These are phyloP conservation scores for Magnaporthiopsis rhizophila DNA, from an alignment of 2,329 filamentous ascomycete genomes.

Conservation along the genomic window DNA sequence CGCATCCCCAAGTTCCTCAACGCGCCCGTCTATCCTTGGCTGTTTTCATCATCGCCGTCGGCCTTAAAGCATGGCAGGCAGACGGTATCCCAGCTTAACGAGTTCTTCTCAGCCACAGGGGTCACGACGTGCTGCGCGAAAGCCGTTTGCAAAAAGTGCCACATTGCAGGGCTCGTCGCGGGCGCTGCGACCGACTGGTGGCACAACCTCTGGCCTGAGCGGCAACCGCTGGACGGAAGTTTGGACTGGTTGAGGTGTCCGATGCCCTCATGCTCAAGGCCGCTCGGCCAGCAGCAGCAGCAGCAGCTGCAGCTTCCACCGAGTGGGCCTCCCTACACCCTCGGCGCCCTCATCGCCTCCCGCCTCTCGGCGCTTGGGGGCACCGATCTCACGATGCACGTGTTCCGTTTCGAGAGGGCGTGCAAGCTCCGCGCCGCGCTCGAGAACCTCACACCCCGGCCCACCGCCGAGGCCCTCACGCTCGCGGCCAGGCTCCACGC, in stretches of 20 bases:
- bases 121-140: constrained; percentile 11
- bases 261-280: constrained; percentile 5
- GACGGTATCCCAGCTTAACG: neutral
- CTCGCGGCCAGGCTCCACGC: constrained; percentile 6
- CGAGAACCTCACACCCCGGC: constrained; percentile 4
- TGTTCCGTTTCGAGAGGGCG: constrained; percentile 3
- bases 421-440: constrained; percentile 1
- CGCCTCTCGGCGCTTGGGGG: constrained; percentile 4
- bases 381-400: constrained; percentile 1
- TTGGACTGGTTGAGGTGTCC: constrained; percentile 13
- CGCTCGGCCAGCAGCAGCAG: neutral
- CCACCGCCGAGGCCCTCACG: neutral
- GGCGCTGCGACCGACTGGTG: constrained; percentile 11
- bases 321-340: neutral
- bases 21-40: neutral
- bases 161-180: constrained; percentile 1
- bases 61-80: neutral
- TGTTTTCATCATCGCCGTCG: neutral
- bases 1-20: constrained; percentile 5
- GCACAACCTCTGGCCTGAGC: constrained; percentile 9
- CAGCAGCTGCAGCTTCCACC: neutral
- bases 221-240: neutral
- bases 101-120: neutral
- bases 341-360: constrained; percentile 1
- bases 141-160: constrained; percentile 13